Evolutionary conservation across 2,329 filamentous ascomycete genomes (phyloP), one percentile per base, ranked within the genome.

Genomic region (Arthrobotrys entomopaga): DNA sequence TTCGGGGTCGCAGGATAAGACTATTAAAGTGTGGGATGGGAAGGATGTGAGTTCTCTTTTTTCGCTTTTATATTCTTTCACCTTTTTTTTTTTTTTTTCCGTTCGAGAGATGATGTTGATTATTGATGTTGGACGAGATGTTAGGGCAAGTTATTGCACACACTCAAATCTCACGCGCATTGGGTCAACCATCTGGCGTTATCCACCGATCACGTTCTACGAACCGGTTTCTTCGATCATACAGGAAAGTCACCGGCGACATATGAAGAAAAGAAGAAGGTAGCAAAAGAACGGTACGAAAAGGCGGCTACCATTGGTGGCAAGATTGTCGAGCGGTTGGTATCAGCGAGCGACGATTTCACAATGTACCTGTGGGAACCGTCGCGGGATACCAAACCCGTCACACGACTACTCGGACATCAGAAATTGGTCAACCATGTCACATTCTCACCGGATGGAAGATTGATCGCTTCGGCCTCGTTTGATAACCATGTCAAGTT

Each of bases 301-400:
- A 92, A 93, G 80, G 93, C 93, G 0, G 92, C 92, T 3, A 91
- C 86, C 1, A 85, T 93, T 26, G 87, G 90, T 76, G 91, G 91
- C 24, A 88, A 89, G 79, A 85, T 96, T 20, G 88, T 91, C 0
- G 95, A 99, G 83, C 87, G 91, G 26, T 83, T 98, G 2, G 91
- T 96, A 1, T 96, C 93, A 7, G 95, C 94, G 1, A 94, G 90
- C 77, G 95, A 98, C 80, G 95, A 99, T 81, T 96, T 93, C 81
- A 97, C 93, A 4, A 94, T 99, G 87, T 97, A 93, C 80, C 86
- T 99, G 6, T 99, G 94, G 94, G 91, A 96, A 73, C 93, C 93
- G 0, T 85, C 89, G 8, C 85, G 85, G 49, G 89, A 90, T 2
- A 91, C 85, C 6, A 97, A 98, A 81, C 93, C 94, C 0, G 84